Evolutionary conservation across 352 stramenopile species (phyloP).

Genomic region (Elongisporangium senticosum): DNA sequence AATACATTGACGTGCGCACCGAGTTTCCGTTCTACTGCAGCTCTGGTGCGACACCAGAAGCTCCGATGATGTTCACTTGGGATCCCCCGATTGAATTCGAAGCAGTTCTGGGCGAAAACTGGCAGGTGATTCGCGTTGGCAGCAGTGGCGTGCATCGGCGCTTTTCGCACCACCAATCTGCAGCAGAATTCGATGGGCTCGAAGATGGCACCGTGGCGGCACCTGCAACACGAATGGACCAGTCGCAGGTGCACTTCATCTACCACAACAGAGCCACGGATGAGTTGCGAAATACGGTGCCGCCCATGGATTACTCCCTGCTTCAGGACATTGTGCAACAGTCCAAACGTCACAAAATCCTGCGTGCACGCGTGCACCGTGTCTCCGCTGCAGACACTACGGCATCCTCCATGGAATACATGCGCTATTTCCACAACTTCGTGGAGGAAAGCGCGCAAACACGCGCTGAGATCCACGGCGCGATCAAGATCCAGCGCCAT

Average conservation of each 20-base stretch:
- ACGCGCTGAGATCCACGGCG: constrained; percentile 37
- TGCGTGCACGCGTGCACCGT: constrained; percentile 51
- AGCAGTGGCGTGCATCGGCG: constrained; percentile 8
- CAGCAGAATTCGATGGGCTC: neutral
- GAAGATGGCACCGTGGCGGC: constrained; percentile 2
- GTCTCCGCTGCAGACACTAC: constrained; percentile 28
- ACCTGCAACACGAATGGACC: neutral
- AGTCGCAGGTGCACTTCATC: constrained; percentile 33
- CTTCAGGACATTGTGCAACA: constrained; percentile 73
- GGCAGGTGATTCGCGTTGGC: constrained; percentile 46
- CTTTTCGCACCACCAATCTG: constrained; percentile 2
- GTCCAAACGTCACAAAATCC: constrained; percentile 52
- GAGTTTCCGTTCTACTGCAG: constrained; percentile 51
- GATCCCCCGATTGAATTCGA: constrained; percentile 66
- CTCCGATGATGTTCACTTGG: constrained; percentile 35
- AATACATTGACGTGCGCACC: constrained; percentile 56
- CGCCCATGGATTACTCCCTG: constrained; percentile 46
- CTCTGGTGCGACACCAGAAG: neutral
- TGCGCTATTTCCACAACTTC: constrained; percentile 64
- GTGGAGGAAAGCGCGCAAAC: constrained; percentile 51
- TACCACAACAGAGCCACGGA: constrained; percentile 60
- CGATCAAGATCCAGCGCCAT: constrained; percentile 57
- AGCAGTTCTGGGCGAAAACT: constrained; percentile 47
- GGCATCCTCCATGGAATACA: constrained; percentile 64
- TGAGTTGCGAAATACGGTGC: constrained; percentile 36